Percentiles rank a stretch among this genome's conserved stretches.
Conservation (phyloP, 345 rosid species). For the Heritiera littoralis region DNA sequence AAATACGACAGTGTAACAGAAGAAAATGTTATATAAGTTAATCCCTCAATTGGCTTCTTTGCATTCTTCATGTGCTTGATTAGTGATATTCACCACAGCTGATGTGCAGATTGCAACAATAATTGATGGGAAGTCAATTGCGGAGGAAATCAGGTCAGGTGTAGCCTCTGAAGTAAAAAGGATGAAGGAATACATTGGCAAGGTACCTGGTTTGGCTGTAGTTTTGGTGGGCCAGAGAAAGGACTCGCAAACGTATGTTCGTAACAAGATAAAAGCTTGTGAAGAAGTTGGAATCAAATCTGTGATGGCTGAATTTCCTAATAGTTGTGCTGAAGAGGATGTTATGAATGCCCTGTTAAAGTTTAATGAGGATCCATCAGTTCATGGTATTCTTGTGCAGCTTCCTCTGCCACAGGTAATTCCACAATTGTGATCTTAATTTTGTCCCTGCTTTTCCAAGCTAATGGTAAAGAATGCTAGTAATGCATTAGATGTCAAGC, state of each 20-base stretch:
- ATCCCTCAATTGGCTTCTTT: background rate
- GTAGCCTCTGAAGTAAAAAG: constrained; percentile 61
- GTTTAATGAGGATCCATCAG: constrained; percentile 61
- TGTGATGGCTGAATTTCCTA: constrained; percentile 53
- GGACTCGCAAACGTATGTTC: constrained; percentile 80
- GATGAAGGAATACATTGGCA: constrained; percentile 68
- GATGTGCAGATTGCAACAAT: constrained; percentile 43
- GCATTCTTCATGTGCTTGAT: constrained; percentile 17
- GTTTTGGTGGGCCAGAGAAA: constrained; percentile 75
- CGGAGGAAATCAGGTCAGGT: constrained; percentile 66
- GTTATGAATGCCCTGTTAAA: constrained; percentile 45
- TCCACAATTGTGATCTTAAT: constrained; percentile 27
- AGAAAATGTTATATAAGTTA: background rate
- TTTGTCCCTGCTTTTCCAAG: constrained; percentile 13
- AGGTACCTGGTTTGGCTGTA: constrained; percentile 88
- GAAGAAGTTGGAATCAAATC: constrained; percentile 89
- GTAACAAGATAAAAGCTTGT: constrained; percentile 80
- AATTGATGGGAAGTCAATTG: constrained; percentile 78
- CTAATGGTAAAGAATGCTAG: constrained; percentile 6
- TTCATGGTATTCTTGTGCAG: constrained; percentile 93
- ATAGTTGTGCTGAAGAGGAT: constrained; percentile 56
- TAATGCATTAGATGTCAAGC: constrained; percentile 12
- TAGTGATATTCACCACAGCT: constrained; percentile 39
- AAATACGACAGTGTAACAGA: background rate
- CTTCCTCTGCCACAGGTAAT: constrained; percentile 92